Conservation (phyloP, 768 basidiomycete genomes). For the Boletus vermiculosoides region DNA sequence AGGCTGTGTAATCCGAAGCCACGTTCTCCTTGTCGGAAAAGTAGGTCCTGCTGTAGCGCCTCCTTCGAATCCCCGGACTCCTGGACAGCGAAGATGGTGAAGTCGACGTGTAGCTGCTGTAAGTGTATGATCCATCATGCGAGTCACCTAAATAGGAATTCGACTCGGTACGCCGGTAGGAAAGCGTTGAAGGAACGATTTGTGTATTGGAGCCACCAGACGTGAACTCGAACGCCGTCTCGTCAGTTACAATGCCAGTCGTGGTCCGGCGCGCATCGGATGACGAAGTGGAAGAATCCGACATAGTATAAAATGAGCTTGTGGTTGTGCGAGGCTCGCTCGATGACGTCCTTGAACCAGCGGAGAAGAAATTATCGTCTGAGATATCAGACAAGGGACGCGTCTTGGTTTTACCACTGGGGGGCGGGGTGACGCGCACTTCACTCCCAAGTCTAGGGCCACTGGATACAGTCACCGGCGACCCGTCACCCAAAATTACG, state of each 20-base stretch:
- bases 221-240: slow-evolving; percentile 37
- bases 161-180: slow-evolving; percentile 50
- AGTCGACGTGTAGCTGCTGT: slow-evolving; percentile 35
- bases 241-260: slow-evolving; percentile 38
- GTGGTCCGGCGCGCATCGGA: slow-evolving; percentile 29
- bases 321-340: slow-evolving; percentile 28
- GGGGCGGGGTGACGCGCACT: slow-evolving; percentile 47
- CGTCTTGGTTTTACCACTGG: slow-evolving; percentile 35
- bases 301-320: slow-evolving; percentile 37
- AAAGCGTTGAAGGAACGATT: slow-evolving; percentile 49
- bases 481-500: slow-evolving; percentile 47
- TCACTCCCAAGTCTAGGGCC: slow-evolving; percentile 48
- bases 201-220: slow-evolving; percentile 44
- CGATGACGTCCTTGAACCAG: slow-evolving; percentile 36
- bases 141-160: slow-evolving; percentile 59
- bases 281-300: slow-evolving; percentile 32
- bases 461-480: slow-evolving; percentile 73
- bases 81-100: slow-evolving; percentile 59
- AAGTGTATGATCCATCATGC: slow-evolving; percentile 39
- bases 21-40: slow-evolving; percentile 60
- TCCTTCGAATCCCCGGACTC: slow-evolving; percentile 55
- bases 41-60: slow-evolving; percentile 40
- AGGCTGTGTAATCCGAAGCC: slow-evolving; percentile 32
- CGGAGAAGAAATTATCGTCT: slow-evolving; percentile 49
- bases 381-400: slow-evolving; percentile 34